Percentiles rank a stretch among this genome's conserved stretches.
These are phyloP conservation scores for Starmerella apicola DNA, from an alignment of 805 yeast species.

Conservation along the genomic window DNA sequence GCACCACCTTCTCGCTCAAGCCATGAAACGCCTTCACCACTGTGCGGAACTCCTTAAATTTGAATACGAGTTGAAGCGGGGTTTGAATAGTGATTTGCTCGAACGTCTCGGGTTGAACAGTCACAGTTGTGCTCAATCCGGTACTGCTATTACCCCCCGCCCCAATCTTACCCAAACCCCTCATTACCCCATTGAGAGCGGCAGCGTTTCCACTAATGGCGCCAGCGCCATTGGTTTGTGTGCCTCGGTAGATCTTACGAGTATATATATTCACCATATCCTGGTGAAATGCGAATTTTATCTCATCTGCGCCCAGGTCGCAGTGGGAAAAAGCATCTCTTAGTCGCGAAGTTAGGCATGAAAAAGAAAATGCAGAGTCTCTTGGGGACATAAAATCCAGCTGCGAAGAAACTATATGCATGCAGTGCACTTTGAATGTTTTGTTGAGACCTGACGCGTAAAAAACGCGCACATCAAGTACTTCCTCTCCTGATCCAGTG, in stretches of 20 bases:
- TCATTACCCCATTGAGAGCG: too few species aligned
- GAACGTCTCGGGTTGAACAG: constrained; percentile 15
- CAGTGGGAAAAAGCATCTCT: constrained; percentile 16
- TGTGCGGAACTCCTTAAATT: constrained; percentile 18
- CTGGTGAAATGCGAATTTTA: constrained; percentile 12
- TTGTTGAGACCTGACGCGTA: constrained; percentile 6
- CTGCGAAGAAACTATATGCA: constrained; percentile 7
- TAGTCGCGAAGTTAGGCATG: constrained; percentile 14
- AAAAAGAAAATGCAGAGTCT: constrained; percentile 5
- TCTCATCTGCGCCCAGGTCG: constrained; percentile 19
- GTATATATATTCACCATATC: constrained; percentile 14
- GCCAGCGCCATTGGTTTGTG: constrained; percentile 1
- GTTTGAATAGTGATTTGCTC: constrained; percentile 12
- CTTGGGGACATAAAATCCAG: constrained; percentile 3
- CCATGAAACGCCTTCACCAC: constrained; percentile 13
- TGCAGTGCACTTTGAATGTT: constrained; percentile 6
- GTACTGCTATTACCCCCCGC: constrained; percentile 9
- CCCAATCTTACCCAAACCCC: too few species aligned
- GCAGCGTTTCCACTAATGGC: background rate
- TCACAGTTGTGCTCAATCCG: constrained; percentile 17
- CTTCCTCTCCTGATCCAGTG: constrained; percentile 12
- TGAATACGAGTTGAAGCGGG: constrained; percentile 17
- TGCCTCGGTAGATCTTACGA: background rate
- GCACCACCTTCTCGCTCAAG: constrained; percentile 9
- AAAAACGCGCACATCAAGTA: constrained; percentile 5